Evolutionary conservation across 805 yeast species (phyloP), one percentile per base, ranked within the genome.

Genomic region (Myxozyma mucilagina): DNA sequence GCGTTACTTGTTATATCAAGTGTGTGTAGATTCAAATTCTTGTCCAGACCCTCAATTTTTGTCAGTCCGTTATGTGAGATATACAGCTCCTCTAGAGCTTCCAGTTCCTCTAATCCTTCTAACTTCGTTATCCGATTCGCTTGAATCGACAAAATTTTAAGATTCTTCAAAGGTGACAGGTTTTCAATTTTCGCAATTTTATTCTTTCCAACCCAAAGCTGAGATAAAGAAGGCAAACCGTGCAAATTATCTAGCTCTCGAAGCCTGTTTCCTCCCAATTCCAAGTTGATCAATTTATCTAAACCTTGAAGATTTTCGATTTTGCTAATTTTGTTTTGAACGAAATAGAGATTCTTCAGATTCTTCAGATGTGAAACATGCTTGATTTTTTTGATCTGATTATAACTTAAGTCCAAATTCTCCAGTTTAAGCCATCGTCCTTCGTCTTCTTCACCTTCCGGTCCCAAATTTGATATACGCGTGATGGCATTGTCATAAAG

Each of bases 191-290:
- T 81, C 1, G 81, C 68, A 57, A 94, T 89, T 64, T 82, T 81
- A 74, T 94, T 94, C 71, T 91, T 90, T 49, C 98, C 99, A 45
- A 94, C 78, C 99, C 98, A 94, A 49, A 94, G 77, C 71, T 92
- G 88, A 65, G 84, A 82, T 47, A 94, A 75, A 53, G 80, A 82
- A 0, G 74, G 76, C 60, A 93, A 76, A 0, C 75, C 73, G 20
- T 80, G 79, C 67, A 92, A 71, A 44, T 84, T 83, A 64, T 84
- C 87, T 43, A 78, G 72, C 56, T 70, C 73, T 47, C 82, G 79
- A 49, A 90, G 81, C 60, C 84, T 80, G 74, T 94, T 94, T 29
- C 97, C 99, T 11, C 98, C 99, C 44, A 94, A 79, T 74, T 94
- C 99, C 57, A 94, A 76, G 67, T 87, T 88, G 55, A 75, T 81